phyloP scores from a whole-genome alignment of 331 rosid species.

The Malus hybrid region DNA sequence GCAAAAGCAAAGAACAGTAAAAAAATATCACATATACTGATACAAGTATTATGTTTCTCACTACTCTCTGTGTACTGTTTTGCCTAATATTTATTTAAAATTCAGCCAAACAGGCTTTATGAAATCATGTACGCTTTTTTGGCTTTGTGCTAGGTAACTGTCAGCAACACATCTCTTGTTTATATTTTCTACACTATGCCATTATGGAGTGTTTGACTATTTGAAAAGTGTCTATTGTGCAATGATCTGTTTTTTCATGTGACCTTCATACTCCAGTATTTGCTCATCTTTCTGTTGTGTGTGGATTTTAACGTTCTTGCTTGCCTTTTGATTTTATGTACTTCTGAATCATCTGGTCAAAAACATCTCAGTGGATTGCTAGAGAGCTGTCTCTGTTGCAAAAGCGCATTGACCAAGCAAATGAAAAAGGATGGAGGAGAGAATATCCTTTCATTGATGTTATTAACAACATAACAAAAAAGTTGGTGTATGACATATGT shows the following conservation, averaged over 20 bases:
- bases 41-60: neutral
- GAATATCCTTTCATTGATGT: slow-evolving; percentile 64
- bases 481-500: neutral
- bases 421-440: slow-evolving; percentile 84
- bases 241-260: neutral
- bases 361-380: slow-evolving; percentile 55
- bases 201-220: neutral
- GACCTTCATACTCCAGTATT: neutral
- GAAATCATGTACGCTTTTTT: neutral
- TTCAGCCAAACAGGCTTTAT: neutral
- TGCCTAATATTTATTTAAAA: neutral
- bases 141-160: neutral
- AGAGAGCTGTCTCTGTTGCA: slow-evolving; percentile 52
- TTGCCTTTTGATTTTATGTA: neutral
- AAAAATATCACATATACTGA: too few species aligned
- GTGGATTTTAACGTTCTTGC: neutral
- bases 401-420: slow-evolving; percentile 65
- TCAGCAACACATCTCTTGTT: neutral
- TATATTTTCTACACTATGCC: neutral
- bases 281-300: neutral
- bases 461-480: neutral
- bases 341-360: slow-evolving; percentile 5
- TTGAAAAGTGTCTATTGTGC: neutral
- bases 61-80: neutral
- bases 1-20: too few species aligned